These are phyloP conservation scores for Stromatinia cepivora DNA, from an alignment of 2,329 filamentous ascomycete species.

Conservation along the genomic window DNA sequence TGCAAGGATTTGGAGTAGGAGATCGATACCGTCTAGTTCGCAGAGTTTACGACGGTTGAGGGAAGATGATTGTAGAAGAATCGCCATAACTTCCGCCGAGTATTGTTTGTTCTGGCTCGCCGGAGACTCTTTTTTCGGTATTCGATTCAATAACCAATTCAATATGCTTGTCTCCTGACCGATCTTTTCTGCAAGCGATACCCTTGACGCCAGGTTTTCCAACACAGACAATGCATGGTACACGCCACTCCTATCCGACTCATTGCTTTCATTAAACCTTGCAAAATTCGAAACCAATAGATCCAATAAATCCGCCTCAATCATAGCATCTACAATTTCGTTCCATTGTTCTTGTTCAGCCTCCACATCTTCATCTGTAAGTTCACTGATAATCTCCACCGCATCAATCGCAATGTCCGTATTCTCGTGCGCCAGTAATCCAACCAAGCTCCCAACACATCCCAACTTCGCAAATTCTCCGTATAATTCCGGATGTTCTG, in stretches of 20 bases:
- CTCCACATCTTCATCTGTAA: slow-evolving; percentile 90
- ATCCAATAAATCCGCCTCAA: slow-evolving; percentile 70
- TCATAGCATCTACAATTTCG: slow-evolving; percentile 64
- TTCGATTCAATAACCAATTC: slow-evolving; percentile 74
- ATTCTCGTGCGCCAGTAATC: slow-evolving; percentile 89
- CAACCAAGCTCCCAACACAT: slow-evolving; percentile 71
- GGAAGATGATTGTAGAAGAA: slow-evolving; percentile 75
- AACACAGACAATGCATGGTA: slow-evolving; percentile 82
- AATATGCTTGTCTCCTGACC: slow-evolving; percentile 68
- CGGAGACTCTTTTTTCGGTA: slow-evolving; percentile 64
- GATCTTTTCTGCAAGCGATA: slow-evolving; percentile 68
- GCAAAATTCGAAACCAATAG: slow-evolving; percentile 76
- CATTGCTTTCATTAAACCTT: slow-evolving; percentile 73
- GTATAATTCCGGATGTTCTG: slow-evolving; percentile 84
- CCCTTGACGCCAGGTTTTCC: slow-evolving; percentile 79
- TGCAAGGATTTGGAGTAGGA: slow-evolving; percentile 78
- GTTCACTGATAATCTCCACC: slow-evolving; percentile 83
- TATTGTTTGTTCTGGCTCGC: slow-evolving; percentile 95
- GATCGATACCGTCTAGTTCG: slow-evolving; percentile 70
- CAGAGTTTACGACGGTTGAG: slow-evolving; percentile 65
- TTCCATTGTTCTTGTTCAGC: slow-evolving; percentile 82
- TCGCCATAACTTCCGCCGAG: slow-evolving; percentile 85
- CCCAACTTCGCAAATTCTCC: slow-evolving; percentile 75
- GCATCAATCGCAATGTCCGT: slow-evolving; percentile 93
- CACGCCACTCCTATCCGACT: slow-evolving; percentile 77